Percentiles rank a stretch among this genome's conserved stretches.
Conservation (phyloP, 163 green algal species). For the Picocystis sp. region DNA sequence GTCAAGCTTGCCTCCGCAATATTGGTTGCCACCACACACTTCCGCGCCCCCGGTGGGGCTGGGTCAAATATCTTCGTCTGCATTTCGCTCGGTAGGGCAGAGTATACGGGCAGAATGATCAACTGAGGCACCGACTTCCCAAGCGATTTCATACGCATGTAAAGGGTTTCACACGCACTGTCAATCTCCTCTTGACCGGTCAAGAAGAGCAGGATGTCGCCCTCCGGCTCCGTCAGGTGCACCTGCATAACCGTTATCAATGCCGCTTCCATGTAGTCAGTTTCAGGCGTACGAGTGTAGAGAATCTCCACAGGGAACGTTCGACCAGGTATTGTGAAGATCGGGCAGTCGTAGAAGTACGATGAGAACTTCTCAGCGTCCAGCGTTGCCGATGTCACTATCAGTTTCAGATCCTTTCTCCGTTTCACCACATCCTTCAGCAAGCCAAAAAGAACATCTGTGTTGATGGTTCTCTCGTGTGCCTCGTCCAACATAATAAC, state of each 20-base stretch:
- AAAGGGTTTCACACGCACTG: slow-evolving; percentile 74
- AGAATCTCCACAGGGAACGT: slow-evolving; percentile 47
- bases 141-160: slow-evolving; percentile 84
- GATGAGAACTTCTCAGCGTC: slow-evolving; percentile 93
- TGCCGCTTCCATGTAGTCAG: slow-evolving; percentile 90
- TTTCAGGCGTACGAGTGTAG: slow-evolving; percentile 58
- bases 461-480: slow-evolving; percentile 97
- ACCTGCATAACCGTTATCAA: slow-evolving; percentile 97
- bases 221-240: slow-evolving; percentile 85
- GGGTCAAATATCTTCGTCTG: slow-evolving; percentile 94
- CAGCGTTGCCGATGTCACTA: slow-evolving; percentile 89
- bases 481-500: slow-evolving; percentile 96
- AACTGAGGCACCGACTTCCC: slow-evolving; percentile 78
- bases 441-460: slow-evolving; percentile 94
- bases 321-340: slow-evolving; percentile 92
- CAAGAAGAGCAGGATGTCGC: slow-evolving; percentile 92
- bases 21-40: slow-evolving; percentile 84
- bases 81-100: slow-evolving; percentile 76
- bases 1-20: slow-evolving; percentile 87
- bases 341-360: slow-evolving; percentile 93
- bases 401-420: slow-evolving; percentile 75
- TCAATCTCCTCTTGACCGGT: slow-evolving; percentile 96
- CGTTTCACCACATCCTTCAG: slow-evolving; percentile 65
- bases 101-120: slow-evolving; percentile 92
- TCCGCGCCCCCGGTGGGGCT: slow-evolving; percentile 68